These are phyloP conservation scores for Spathaspora passalidarum DNA, from an alignment of 805 yeast genomes.

Conservation along the genomic window DNA sequence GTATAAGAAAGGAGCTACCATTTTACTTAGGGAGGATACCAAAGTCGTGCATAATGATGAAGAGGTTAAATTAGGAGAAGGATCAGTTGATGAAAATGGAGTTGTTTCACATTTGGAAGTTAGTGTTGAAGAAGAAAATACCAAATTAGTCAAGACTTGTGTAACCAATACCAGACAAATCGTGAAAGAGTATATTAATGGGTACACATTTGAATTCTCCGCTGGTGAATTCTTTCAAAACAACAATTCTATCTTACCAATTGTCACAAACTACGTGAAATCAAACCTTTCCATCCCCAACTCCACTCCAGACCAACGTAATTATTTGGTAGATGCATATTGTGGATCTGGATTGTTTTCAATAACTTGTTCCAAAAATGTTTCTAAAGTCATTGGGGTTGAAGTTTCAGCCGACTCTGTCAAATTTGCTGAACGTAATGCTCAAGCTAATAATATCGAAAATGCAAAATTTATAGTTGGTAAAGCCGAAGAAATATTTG, in stretches of 20 bases:
- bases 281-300: slow-evolving; percentile 53
- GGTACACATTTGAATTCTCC: slow-evolving; percentile 77
- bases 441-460: slow-evolving; percentile 65
- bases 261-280: slow-evolving; percentile 77
- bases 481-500: slow-evolving; percentile 87
- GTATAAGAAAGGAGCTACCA: slow-evolving; percentile 78
- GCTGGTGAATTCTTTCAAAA: slow-evolving; percentile 98
- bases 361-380: slow-evolving; percentile 77
- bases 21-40: slow-evolving; percentile 79
- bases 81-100: slow-evolving; percentile 43
- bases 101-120: slow-evolving; percentile 24
- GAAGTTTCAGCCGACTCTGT: slow-evolving; percentile 92
- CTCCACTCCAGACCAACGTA: slow-evolving; percentile 27
- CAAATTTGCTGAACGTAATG: slow-evolving; percentile 80
- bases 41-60: slow-evolving; percentile 30
- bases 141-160: slow-evolving; percentile 57
- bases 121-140: slow-evolving; percentile 20
- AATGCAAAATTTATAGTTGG: slow-evolving; percentile 88
- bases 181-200: slow-evolving; percentile 73
- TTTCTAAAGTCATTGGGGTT: slow-evolving; percentile 86
- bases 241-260: slow-evolving; percentile 85
- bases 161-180: slow-evolving; percentile 76
- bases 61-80: slow-evolving; percentile 27
- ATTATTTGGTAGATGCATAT: slow-evolving; percentile 86
- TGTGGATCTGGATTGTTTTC: slow-evolving; percentile 96